A percentile compares a stretch with the other conserved stretches of the same genome.
Evolutionary conservation across 441 rosid genomes (phyloP).

Genomic region (Erodium moschatum): DNA sequence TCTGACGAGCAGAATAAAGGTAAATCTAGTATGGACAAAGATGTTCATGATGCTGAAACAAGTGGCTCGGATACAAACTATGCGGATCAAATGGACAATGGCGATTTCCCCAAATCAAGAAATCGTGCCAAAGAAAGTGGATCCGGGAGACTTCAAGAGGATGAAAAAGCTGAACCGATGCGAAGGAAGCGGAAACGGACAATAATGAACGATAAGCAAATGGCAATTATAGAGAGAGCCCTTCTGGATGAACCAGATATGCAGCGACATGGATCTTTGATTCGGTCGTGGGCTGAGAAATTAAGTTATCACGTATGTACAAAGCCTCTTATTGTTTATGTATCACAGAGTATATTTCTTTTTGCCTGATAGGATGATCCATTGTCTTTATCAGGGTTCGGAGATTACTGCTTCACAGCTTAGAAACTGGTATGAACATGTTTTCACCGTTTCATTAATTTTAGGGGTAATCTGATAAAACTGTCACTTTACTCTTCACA

Average conservation of each 20-base stretch:
- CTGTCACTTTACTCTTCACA: too few relatives aligned
- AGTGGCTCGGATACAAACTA: slow-evolving; percentile 79
- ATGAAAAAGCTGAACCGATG: slow-evolving; percentile 46
- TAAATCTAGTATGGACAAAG: slow-evolving; percentile 43
- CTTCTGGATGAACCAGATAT: slow-evolving; percentile 85
- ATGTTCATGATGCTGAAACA: slow-evolving; percentile 59
- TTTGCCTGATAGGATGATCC: slow-evolving; percentile 19
- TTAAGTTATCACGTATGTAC: slow-evolving; percentile 58
- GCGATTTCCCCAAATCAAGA: slow-evolving; percentile 19
- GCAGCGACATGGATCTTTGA: slow-evolving; percentile 64
- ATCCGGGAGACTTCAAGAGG: slow-evolving; percentile 38
- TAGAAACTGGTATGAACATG: slow-evolving; percentile 58
- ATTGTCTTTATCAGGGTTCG: slow-evolving; percentile 59
- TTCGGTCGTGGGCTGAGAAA: slow-evolving; percentile 76
- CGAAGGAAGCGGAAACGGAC: slow-evolving; percentile 84
- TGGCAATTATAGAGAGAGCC: slow-evolving; percentile 66
- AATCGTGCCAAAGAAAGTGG: slow-evolving; percentile 38
- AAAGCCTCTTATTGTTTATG: slow-evolving; percentile 10
- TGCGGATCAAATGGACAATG: slow-evolving; percentile 41
- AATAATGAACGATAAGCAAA: slow-evolving; percentile 86
- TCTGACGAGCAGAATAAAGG: slow-evolving; percentile 33
- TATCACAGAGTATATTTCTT: slow-evolving; percentile 11
- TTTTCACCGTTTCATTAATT: not conserved
- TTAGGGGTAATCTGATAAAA: too few relatives aligned
- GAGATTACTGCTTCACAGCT: slow-evolving; percentile 89